Conservation (phyloP, 2,329 filamentous ascomycete species). For the Acarospora socialis region DNA sequence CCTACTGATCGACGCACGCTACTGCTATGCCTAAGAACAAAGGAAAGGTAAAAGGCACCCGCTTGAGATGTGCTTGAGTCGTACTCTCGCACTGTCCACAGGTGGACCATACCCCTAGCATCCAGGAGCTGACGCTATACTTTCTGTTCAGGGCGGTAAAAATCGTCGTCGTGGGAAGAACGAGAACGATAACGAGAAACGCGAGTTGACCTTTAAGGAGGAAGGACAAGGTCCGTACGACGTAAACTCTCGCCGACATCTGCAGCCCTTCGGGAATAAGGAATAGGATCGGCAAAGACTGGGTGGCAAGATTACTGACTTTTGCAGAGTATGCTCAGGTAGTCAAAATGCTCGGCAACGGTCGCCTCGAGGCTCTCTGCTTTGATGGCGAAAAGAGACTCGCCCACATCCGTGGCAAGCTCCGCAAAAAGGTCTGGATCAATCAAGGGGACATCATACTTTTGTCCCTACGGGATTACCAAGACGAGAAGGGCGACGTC, state of each 20-base stretch:
- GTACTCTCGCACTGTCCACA: no score
- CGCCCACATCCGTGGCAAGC: conserved; percentile 82
- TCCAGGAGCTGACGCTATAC: conserved; percentile 3
- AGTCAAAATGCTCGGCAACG: conserved; percentile 92
- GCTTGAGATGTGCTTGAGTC: conserved; percentile 6
- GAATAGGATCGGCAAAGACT: no score
- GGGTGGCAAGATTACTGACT: background rate
- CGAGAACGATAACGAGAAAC: conserved; percentile 98
- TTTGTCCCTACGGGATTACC: conserved; percentile 77
- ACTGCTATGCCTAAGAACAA: conserved; percentile 99
- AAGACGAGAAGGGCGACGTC: conserved; percentile 85
- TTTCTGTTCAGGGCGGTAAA: conserved; percentile 64
- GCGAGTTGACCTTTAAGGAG: conserved; percentile 97
- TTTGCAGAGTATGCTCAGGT: conserved; percentile 75
- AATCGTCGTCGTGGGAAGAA: conserved; percentile 98
- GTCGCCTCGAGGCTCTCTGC: conserved; percentile 81
- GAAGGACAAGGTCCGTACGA: conserved; percentile 64
- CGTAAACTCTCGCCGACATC: no score
- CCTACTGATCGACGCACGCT: no score
- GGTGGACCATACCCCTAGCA: conserved; percentile 12
- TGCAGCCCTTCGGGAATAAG: no score
- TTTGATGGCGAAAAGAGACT: conserved; percentile 86
- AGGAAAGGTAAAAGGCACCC: conserved; percentile 63
- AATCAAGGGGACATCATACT: conserved; percentile 95
- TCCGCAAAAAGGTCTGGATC: conserved; percentile 99